Evolutionary conservation across 345 rosid genomes (phyloP).

Genomic region (Corymbia maculata): DNA sequence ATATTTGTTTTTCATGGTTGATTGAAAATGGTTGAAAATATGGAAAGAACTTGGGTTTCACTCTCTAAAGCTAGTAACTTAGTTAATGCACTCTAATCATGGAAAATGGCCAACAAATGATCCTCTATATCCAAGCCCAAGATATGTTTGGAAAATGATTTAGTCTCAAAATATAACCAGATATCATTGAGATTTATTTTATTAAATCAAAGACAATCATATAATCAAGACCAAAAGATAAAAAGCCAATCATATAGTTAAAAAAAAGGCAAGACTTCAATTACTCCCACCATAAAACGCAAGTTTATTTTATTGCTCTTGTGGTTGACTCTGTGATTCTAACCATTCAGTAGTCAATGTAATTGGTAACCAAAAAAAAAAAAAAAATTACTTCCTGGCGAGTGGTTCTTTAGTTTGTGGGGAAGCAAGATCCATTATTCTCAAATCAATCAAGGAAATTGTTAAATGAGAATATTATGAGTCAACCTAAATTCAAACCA

Average conservation of each 20-base stretch:
- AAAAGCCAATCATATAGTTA: not conserved
- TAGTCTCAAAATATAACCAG: not conserved
- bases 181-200: not conserved
- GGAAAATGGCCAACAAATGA: not conserved
- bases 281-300: not conserved
- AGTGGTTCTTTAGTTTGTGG: too few species aligned
- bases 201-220: not conserved
- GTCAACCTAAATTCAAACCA: not conserved
- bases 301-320: not conserved
- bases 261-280: not conserved
- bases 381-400: not conserved
- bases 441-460: not conserved
- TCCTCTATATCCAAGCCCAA: not conserved
- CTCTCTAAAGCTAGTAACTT: not conserved
- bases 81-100: not conserved
- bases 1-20: not conserved
- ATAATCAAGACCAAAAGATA: too few species aligned
- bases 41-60: not conserved
- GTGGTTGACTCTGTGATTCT: not conserved
- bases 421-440: not conserved
- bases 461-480: not conserved
- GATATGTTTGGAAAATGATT: not conserved
- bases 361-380: accelerated
- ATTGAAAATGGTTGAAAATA: not conserved
- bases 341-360: not conserved